phyloP scores from a whole-genome alignment of 371 early-diverging fungal genomes.

The Apophysomyces elegans region DNA sequence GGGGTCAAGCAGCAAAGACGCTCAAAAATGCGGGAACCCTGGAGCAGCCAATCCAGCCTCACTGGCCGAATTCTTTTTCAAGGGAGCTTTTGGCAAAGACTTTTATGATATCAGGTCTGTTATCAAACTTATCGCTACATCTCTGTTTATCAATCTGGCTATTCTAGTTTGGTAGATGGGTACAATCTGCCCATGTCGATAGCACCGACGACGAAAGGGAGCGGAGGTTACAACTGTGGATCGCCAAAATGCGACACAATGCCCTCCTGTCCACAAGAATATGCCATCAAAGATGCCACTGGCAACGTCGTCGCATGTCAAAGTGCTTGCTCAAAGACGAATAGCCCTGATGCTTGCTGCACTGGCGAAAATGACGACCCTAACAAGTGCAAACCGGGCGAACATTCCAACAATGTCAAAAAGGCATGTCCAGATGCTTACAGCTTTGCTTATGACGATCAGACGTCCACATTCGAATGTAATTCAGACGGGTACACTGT shows the following conservation, averaged over 20 bases:
- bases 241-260: constrained; percentile 17
- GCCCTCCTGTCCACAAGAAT: constrained; percentile 22
- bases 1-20: constrained; percentile 25
- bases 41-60: constrained; percentile 50
- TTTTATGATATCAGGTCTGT: constrained; percentile 51
- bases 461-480: constrained; percentile 38
- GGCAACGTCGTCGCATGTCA: constrained; percentile 20
- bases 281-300: constrained; percentile 14
- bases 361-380: constrained; percentile 19
- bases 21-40: constrained; percentile 31
- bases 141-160: no score
- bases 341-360: constrained; percentile 22
- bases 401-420: constrained; percentile 21
- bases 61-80: constrained; percentile 54
- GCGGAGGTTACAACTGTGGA: constrained; percentile 18
- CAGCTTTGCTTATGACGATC: constrained; percentile 51
- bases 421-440: constrained; percentile 37
- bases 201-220: constrained; percentile 14
- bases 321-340: constrained; percentile 23
- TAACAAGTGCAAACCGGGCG: constrained; percentile 17
- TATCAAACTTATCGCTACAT: neutral
- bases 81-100: constrained; percentile 41
- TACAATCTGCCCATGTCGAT: constrained; percentile 27
- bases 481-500: constrained; percentile 29
- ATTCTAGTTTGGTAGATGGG: constrained; percentile 20